These are phyloP conservation scores for Physaria fendleri DNA, from an alignment of 345 rosid genomes.

Conservation along the genomic window DNA sequence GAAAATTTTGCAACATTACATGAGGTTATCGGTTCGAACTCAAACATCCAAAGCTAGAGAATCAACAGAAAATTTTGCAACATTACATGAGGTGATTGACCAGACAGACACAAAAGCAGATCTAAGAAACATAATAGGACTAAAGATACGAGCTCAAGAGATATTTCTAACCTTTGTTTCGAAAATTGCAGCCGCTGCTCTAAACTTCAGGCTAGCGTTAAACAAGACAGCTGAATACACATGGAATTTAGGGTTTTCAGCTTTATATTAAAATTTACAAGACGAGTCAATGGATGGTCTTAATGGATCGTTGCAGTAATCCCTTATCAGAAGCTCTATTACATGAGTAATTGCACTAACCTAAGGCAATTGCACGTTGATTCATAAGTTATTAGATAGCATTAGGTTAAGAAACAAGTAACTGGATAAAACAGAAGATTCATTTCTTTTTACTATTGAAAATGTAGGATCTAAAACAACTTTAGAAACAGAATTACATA, in stretches of 20 bases:
- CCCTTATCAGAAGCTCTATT: no score
- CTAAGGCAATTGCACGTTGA: no score
- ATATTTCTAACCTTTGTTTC: constrained; percentile 11
- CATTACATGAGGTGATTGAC: neutral
- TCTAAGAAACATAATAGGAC: neutral
- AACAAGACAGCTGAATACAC: constrained; percentile 6
- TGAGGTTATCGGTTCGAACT: no score
- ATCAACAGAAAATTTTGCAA: neutral
- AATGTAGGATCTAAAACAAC: no score
- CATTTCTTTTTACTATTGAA: no score
- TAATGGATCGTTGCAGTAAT: no score
- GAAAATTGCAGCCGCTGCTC: constrained; percentile 21
- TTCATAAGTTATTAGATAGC: no score
- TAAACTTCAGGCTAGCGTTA: neutral
- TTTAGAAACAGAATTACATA: no score
- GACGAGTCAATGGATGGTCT: neutral
- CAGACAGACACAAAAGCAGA: neutral
- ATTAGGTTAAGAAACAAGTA: no score
- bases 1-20: no score
- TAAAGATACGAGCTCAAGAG: neutral
- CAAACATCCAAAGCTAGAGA: neutral
- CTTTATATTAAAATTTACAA: neutral
- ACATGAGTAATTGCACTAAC: no score
- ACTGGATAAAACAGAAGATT: no score
- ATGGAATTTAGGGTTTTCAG: constrained; percentile 12